A percentile compares a stretch with the other conserved stretches of the same genome.
Conservation (phyloP, 352 stramenopile species). For the Bremia lactucae region DNA sequence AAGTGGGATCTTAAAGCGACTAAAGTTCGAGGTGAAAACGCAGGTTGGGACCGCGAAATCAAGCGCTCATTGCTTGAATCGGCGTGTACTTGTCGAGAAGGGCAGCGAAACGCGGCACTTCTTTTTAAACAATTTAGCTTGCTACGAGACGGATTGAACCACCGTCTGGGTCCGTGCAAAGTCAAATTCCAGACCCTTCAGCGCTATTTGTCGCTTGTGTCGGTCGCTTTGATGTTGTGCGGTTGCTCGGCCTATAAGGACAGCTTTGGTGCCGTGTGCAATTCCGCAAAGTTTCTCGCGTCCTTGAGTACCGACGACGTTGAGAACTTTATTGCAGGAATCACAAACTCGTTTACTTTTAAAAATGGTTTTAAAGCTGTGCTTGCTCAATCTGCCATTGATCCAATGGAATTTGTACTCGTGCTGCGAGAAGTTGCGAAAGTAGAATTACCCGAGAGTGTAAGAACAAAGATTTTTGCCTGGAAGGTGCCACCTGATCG, state of each 20-base stretch:
- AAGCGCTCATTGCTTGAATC: conserved; percentile 14
- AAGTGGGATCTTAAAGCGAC: conserved; percentile 20
- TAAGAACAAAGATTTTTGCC: neutral
- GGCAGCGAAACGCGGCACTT: neutral
- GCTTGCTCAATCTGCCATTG: neutral
- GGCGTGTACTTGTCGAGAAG: neutral
- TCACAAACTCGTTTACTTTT: conserved; percentile 4
- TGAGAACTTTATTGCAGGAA: conserved; percentile 5
- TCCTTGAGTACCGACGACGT: neutral
- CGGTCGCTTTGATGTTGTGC: conserved; percentile 4
- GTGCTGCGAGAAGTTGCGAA: conserved; percentile 2
- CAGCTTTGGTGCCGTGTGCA: conserved; percentile 1
- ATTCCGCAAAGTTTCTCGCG: conserved; percentile 3
- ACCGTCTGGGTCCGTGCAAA: neutral
- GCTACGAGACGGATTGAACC: conserved; percentile 1
- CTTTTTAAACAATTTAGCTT: conserved; percentile 4
- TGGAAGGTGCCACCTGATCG: neutral
- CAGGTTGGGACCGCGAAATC: conserved; percentile 25
- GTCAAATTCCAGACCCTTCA: neutral
- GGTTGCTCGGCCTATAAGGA: conserved; percentile 2
- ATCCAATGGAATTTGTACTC: conserved; percentile 7
- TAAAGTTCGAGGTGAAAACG: conserved; percentile 26
- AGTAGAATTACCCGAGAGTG: neutral
- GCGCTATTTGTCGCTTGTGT: conserved; percentile 4
- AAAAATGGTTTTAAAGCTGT: conserved; percentile 5